Percentiles rank a stretch among this genome's conserved stretches.
Conservation (phyloP, 331 rosid species). For the Dryas integrifolia region DNA sequence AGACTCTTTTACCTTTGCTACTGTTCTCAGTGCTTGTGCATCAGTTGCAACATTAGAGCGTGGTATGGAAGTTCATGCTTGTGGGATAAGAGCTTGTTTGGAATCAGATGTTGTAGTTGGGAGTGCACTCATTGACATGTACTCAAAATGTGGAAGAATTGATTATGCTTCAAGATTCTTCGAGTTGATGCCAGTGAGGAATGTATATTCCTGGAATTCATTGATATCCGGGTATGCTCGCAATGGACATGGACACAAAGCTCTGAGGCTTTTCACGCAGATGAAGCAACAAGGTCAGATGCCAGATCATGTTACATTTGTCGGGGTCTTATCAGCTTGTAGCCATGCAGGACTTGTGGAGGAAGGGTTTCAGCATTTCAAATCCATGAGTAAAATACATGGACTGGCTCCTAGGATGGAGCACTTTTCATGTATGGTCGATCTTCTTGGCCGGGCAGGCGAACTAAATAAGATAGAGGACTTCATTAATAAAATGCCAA, state of each 20-base stretch:
- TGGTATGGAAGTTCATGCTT: constrained; percentile 94
- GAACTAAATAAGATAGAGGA: constrained; percentile 60
- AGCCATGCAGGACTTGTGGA: constrained; percentile 79
- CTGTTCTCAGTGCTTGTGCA: constrained; percentile 96
- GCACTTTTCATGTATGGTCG: constrained; percentile 89
- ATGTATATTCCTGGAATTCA: constrained; percentile 85
- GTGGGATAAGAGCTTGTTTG: constrained; percentile 68
- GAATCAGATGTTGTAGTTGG: constrained; percentile 79
- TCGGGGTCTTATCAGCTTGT: constrained; percentile 85
- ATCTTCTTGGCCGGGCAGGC: constrained; percentile 84
- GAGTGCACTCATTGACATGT: constrained; percentile 88
- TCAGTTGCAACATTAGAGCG: constrained; percentile 78
- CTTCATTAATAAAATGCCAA: constrained; percentile 68
- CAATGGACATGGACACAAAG: constrained; percentile 72
- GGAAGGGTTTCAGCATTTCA: constrained; percentile 68
- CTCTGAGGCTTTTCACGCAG: constrained; percentile 58
- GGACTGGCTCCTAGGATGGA: constrained; percentile 69
- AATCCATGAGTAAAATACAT: constrained; percentile 55
- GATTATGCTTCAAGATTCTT: constrained; percentile 85
- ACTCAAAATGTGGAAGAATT: constrained; percentile 81
- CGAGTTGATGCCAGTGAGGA: constrained; percentile 65
- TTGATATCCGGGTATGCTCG: constrained; percentile 90
- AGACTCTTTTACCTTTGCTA: constrained; percentile 81
- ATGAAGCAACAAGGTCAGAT: constrained; percentile 60
- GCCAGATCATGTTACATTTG: constrained; percentile 89